A percentile compares a stretch with the other conserved stretches of the same genome.
Evolutionary conservation across 2,329 filamentous ascomycete genomes (phyloP).

Genomic region (Colletotrichum tofieldiae): DNA sequence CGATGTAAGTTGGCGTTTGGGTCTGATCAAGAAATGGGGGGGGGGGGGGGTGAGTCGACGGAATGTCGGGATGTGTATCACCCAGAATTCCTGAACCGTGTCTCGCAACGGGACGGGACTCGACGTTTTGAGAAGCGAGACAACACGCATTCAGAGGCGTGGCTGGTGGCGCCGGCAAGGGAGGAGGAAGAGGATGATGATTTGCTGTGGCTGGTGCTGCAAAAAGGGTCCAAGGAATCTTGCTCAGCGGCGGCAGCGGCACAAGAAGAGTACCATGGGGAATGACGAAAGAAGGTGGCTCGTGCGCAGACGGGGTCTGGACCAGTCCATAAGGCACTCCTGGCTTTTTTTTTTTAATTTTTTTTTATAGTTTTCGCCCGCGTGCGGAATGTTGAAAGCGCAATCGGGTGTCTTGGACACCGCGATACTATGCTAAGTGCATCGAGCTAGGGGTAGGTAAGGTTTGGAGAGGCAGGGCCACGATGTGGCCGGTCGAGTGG

Average conservation of each 20-base stretch:
- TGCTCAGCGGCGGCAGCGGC: not conserved
- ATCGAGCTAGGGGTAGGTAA: too few relatives aligned
- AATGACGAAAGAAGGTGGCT: slow-evolving; percentile 30
- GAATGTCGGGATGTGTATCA: not conserved
- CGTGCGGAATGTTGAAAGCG: slow-evolving; percentile 15
- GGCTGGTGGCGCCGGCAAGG: slow-evolving; percentile 10
- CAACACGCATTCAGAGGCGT: not conserved
- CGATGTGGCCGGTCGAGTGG: not conserved
- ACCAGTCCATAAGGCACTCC: slow-evolving; percentile 18
- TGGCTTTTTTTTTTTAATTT: not conserved
- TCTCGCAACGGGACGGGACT: slow-evolving; percentile 7
- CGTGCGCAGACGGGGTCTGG: slow-evolving; percentile 20
- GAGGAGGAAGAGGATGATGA: not conserved
- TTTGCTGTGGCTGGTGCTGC: slow-evolving; percentile 29
- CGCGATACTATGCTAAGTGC: not conserved
- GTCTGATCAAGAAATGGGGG: not conserved
- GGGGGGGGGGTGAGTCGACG: not conserved
- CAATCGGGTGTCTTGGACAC: not conserved
- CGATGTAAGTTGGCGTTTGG: not conserved
- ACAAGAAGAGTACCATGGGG: not conserved
- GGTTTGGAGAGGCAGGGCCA: not conserved
- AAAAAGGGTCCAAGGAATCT: slow-evolving; percentile 24
- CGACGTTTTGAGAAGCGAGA: slow-evolving; percentile 6
- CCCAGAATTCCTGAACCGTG: not conserved
- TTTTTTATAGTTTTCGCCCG: slow-evolving; percentile 10